Evolutionary conservation across 495 filamentous ascomycete species (phyloP), one percentile per base, ranked within the genome.

Genomic region (Margaritispora aquatica): DNA sequence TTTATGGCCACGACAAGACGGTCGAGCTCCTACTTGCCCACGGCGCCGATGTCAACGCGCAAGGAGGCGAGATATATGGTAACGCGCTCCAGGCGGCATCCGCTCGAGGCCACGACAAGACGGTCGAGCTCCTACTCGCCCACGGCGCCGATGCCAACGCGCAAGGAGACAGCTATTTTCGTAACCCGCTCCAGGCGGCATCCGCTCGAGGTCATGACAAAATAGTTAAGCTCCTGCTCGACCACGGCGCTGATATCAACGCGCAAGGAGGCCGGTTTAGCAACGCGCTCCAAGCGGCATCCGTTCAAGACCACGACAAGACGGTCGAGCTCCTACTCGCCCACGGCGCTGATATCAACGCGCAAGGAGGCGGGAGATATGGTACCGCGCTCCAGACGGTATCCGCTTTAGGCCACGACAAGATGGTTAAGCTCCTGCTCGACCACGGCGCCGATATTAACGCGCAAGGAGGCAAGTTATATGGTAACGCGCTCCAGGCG

Each of bases 261-360:
- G 52, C 51, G 5, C 36, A 68, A 55, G 65, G 69, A 34, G 66
- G 68, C n/a, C 1, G 22, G 1, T 66, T 58, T 52, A 52, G 60
- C 24, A 67, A 56, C 20, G 68, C 67, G 3, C 59, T 75, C 2
- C 63, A 70, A 46, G 10, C 21, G 19, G 64, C 66, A 36, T 26
- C 47, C 2, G 10, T 20, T 11, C 19, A 36, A 7, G 41, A 31
- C 21, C 20, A 31, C 27, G 8, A 17, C 4, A 22, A 26, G 9
- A 38, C 57, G 19, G 44, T 51, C n/a, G 17, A 26, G 15, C 23
- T 44, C n/a, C 22, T 70, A 0, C 36, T 68, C 4, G 36, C 50
- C 8, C 17, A 52, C 3, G 63, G 66, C n/a, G 60, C 55, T 22
- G 50, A 57, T 21, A 19, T 58, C 2, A 38, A 58, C 31, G 21